A percentile compares a stretch with the other conserved stretches of the same genome.
phyloP scores from a whole-genome alignment of 805 yeast species.

The Pichia thaimueangensis region DNA sequence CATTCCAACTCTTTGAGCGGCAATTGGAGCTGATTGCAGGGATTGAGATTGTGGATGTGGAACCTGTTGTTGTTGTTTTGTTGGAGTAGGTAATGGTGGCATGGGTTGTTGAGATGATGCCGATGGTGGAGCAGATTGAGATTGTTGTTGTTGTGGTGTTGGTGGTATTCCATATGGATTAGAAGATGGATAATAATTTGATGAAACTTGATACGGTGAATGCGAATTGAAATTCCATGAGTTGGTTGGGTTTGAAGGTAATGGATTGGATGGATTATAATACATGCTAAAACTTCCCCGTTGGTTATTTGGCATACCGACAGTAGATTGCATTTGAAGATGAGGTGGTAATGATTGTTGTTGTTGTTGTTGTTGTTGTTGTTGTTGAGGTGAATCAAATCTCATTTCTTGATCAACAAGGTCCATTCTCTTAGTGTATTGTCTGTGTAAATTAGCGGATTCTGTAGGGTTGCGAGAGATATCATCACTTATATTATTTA shows the following conservation, averaged over 20 bases:
- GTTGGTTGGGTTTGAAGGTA: not conserved
- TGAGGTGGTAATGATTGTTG: no score
- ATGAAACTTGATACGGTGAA: not conserved
- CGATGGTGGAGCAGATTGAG: not conserved
- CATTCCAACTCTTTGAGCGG: not conserved
- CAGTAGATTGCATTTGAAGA: not conserved
- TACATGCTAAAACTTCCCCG: not conserved
- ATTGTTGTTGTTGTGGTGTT: not conserved
- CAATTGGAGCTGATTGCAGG: not conserved
- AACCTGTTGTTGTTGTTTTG: not conserved
- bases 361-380: no score
- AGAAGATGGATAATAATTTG: not conserved
- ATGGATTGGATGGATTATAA: not conserved
- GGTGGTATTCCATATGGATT: not conserved
- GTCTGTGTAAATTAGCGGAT: conserved; percentile 1
- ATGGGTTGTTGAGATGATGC: no score
- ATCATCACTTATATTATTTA: not conserved
- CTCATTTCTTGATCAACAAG: conserved; percentile 2
- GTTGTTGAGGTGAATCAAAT: no score
- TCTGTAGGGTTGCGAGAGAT: conserved; percentile 6
- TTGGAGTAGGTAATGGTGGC: not conserved
- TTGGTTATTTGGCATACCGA: no score
- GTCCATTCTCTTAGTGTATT: conserved; percentile 1
- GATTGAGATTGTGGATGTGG: not conserved
- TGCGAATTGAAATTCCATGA: not conserved